Base-by-base conservation (phyloP, 768 basidiomycete species). In the Suillus americanus region DNA sequence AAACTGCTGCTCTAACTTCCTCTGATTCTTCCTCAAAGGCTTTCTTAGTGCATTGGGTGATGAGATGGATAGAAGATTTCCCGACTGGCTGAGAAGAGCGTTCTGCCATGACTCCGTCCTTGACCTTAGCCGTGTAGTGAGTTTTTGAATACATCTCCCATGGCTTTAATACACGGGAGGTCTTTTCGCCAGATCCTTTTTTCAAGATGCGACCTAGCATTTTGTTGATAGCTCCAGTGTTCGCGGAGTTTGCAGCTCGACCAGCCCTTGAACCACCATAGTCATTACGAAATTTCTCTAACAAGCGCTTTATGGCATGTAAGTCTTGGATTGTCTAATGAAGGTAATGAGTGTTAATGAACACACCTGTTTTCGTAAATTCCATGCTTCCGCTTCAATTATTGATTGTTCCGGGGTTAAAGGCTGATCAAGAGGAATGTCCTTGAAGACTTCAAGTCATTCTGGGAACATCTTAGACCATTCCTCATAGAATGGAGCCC, bases 371-470 rank as follows among this genome's bases (percentile, higher is more conserved):
- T 45, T 45, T 45, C 45, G 3, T 45, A 45, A 45, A 45, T 10
- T 45, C 45, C 45, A 45, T n/a, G 45, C 45, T 45, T 45, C 20
- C 45, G 9, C 45, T 45, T 45, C 45, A 45, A 45, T 45, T n/a
- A 45, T 45, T 45, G 45, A n/a, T 55, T 55, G 54, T 55, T 55
- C 54, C 3, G 16, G 30, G 35, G 54, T 55, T 8, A 55, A 37
- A 30, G 54, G 54, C 35, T 55, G 54, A 55, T 55, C 54, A 30
- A 55, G 30, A 37, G 54, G 54, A 14, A 55, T 55, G 54, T 55
- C 35, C 30, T 37, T 55, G 54, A 55, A 55, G 10, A 37, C 54
- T 30, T 37, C 54, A 37, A 30, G 28, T 37, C 23, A 3, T 37
- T 55, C 54, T 9, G 54, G 54, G 54, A 55, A 55, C 54, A 7